Base-by-base conservation (phyloP, 768 basidiomycete species). In the Amanita exitialis region DNA sequence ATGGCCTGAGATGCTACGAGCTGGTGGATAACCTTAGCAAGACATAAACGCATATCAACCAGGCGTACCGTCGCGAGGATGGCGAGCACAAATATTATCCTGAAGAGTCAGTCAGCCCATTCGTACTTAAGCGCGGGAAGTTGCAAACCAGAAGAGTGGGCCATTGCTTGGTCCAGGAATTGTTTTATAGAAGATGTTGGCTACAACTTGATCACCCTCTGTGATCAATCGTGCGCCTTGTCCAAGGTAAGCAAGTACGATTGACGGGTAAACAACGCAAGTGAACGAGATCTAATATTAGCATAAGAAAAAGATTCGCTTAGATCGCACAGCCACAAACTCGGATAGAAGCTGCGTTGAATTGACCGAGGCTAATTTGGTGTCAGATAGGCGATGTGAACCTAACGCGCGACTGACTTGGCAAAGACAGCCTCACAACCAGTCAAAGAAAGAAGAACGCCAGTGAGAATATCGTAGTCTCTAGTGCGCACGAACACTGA, bases 341-440 rank as follows among this genome's bases (percentile, higher is more conserved):
- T 53, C 77, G 74, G 46, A 84, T 84, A 6, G 81, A 78, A 6
- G 64, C 39, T 10, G 71, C 75, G 61, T 79, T 81, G 67, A 86
- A 87, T 57, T 83, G 82, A 3, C 82, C 84, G 28, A 86, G 70
- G 54, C 80, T 83, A 54, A 23, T 15, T 12, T 27, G 18, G 38
- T 4, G 25, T 16, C 9, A 52, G 48, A 35, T 37, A 34, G 44
- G 47, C 30, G 16, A 6, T 43, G 13, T n/a, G 4, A n/a, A 7
- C 23, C 18, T 12, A 10, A 35, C 25, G 10, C 7, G 25, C 6
- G 20, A 65, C 73, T 23, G 43, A 82, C 80, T 83, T 82, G 10
- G 82, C 82, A 62, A 82, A 82, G 43, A 82, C 65, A 1, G 80
- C 81, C 60, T 86, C 83, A 56, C 76, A 80, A 0, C 85, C 85